Percentiles rank a stretch among this genome's conserved stretches.
These are phyloP conservation scores for Amphicarpaea edgeworthii DNA, from an alignment of 306 rosid genomes.

Conservation along the genomic window DNA sequence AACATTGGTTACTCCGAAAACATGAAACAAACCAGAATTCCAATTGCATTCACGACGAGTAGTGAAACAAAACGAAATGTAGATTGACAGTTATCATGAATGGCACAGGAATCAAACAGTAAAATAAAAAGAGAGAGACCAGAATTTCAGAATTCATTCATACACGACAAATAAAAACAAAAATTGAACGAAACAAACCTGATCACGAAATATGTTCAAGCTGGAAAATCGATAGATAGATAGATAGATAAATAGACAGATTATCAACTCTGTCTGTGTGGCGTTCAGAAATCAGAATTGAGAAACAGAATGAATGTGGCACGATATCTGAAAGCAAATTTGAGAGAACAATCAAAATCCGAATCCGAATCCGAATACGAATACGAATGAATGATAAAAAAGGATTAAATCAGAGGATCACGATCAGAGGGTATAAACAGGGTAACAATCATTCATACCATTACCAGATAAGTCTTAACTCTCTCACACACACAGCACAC, in stretches of 20 bases:
- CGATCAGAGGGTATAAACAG: not conserved
- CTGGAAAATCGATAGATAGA: not conserved
- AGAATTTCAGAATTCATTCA: constrained; percentile 2
- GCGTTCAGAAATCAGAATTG: not conserved
- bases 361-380: no score
- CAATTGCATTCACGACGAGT: constrained; percentile 16
- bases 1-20: not conserved
- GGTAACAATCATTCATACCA: not conserved
- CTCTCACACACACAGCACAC: not conserved
- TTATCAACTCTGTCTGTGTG: not conserved
- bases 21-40: not conserved
- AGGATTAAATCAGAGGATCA: not conserved
- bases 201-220: not conserved
- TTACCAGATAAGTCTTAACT: not conserved
- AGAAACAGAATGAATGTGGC: not conserved
- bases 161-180: not conserved
- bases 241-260: not conserved
- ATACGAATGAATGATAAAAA: not conserved
- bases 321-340: not conserved
- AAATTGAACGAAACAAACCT: constrained; percentile 26
- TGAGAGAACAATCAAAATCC: not conserved
- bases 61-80: not conserved
- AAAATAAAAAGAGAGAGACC: not conserved
- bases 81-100: constrained; percentile 5
- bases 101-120: not conserved